phyloP scores from a whole-genome alignment of 148 eudicot species.

The Amaranthus cruentus region DNA sequence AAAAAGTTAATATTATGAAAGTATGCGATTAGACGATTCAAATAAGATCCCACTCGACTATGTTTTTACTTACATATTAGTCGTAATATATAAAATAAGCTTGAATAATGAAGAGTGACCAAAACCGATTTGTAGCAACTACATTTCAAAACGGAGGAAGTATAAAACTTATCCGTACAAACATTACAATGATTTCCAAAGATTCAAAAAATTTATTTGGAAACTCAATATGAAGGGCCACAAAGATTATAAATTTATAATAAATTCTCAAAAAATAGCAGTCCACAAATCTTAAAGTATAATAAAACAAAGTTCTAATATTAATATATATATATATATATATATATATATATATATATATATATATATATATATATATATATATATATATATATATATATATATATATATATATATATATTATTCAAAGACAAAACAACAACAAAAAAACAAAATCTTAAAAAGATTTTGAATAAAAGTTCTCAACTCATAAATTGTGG shows the following conservation, averaged over 20 bases:
- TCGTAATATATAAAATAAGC: too few relatives aligned
- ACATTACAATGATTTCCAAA: too few relatives aligned
- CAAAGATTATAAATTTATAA: conserved; percentile 3
- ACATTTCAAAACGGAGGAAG: too few relatives aligned
- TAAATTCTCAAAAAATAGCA: conserved; percentile 30
- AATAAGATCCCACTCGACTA: too few relatives aligned
- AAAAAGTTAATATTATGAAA: too few relatives aligned
- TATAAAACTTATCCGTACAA: too few relatives aligned
- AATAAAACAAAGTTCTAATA: conserved; percentile 15
- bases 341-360: neutral
- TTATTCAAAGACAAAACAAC: conserved; percentile 20
- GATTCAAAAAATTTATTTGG: too few relatives aligned
- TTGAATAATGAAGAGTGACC: too few relatives aligned
- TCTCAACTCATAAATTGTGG: conserved; percentile 29
- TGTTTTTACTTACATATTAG: too few relatives aligned
- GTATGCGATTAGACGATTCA: too few relatives aligned
- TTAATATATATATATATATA: neutral
- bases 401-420: neutral
- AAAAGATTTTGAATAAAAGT: conserved; percentile 12
- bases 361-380: neutral
- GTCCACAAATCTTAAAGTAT: conserved; percentile 43
- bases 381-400: neutral
- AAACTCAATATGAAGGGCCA: conserved; percentile 17
- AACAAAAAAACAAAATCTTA: conserved; percentile 29
- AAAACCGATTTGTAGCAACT: too few relatives aligned